Evolutionary conservation across 306 rosid species (phyloP).

Genomic region (Trifolium repens): DNA sequence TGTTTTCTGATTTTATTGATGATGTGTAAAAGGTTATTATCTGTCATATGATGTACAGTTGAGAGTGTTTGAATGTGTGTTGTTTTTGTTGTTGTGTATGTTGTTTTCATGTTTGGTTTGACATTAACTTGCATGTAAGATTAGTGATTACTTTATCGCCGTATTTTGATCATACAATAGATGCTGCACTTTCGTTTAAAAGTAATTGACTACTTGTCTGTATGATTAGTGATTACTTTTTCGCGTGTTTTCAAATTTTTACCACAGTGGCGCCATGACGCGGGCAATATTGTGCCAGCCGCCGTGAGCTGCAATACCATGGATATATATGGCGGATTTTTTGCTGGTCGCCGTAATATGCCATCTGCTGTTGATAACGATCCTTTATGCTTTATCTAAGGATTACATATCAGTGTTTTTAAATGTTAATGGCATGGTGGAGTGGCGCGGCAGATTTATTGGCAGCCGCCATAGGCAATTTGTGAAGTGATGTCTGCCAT

Average conservation of each 20-base stretch:
- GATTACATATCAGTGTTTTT: neutral
- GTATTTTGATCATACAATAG: neutral
- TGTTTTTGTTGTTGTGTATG: conserved; percentile 15
- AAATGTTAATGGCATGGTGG: neutral
- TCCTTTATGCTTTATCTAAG: neutral
- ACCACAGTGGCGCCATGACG: neutral
- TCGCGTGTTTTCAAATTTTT: neutral
- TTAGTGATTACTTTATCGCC: neutral
- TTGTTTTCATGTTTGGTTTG: neutral
- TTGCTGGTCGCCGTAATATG: neutral
- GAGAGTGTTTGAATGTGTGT: neutral
- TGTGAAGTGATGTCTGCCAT: neutral
- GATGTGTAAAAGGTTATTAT: conserved; percentile 8
- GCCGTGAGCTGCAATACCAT: neutral
- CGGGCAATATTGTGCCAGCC: neutral
- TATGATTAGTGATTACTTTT: neutral
- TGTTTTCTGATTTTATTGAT: conserved; percentile 14
- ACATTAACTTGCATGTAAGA: conserved; percentile 5
- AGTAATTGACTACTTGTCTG: neutral
- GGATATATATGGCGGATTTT: neutral
- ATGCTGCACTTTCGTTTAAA: neutral
- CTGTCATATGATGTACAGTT: conserved; percentile 4
- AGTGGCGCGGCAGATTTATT: neutral
- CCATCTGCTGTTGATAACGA: neutral
- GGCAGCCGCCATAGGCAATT: neutral